phyloP scores from a whole-genome alignment of 139 green algal species.

The Coelastrella sp. region DNA sequence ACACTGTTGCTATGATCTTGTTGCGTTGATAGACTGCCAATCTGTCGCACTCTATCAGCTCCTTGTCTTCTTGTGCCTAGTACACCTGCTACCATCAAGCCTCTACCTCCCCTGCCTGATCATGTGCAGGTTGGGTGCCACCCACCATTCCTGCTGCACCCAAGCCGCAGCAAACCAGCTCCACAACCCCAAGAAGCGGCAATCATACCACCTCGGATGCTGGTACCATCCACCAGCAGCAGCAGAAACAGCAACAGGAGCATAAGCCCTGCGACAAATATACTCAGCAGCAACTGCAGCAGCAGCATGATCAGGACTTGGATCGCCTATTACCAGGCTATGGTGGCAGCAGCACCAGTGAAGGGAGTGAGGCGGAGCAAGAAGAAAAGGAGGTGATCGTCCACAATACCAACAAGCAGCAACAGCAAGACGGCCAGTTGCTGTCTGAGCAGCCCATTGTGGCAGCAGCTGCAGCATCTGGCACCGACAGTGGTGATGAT shows the following conservation, averaged over 20 bases:
- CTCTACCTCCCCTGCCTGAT: too few relatives aligned
- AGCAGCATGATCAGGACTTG: background rate
- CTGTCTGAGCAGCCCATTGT: background rate
- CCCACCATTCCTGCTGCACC: constrained; percentile 19
- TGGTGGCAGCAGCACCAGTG: constrained; percentile 34
- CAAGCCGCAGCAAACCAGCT: background rate
- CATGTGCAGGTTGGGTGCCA: constrained; percentile 24
- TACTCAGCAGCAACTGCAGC: too few relatives aligned
- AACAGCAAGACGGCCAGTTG: background rate
- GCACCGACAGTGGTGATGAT: background rate
- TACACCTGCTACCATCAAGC: too few relatives aligned
- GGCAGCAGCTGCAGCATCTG: constrained; percentile 8
- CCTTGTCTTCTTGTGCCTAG: too few relatives aligned
- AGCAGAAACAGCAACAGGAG: background rate
- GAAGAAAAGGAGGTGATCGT: background rate
- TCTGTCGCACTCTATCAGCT: too few relatives aligned
- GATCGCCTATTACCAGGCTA: constrained; percentile 2
- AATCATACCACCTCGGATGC: background rate
- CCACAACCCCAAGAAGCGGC: background rate
- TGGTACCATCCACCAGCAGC: background rate
- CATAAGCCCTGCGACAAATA: background rate
- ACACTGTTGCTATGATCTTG: background rate
- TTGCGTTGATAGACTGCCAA: background rate
- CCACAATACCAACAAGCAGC: background rate
- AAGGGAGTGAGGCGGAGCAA: background rate